Evolutionary conservation across 345 rosid species (phyloP).

Genomic region (Dovyalis caffra): DNA sequence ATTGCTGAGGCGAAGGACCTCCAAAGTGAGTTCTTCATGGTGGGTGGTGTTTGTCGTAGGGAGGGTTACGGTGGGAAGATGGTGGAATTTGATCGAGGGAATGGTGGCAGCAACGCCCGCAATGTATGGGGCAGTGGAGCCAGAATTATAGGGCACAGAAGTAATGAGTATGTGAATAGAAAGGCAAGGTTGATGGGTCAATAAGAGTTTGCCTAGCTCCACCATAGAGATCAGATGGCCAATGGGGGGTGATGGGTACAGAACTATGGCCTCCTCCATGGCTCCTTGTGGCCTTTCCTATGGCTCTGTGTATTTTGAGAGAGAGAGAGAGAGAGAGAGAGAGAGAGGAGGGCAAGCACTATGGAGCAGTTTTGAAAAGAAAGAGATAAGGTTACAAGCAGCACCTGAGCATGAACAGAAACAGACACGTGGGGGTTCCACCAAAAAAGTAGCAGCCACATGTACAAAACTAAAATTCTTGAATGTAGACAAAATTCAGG

Average conservation of each 20-base stretch:
- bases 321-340: no score
- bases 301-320: no score
- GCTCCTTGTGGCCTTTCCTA: not conserved
- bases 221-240: conserved; percentile 72
- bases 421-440: no score
- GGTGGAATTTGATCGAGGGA: conserved; percentile 27
- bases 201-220: conserved; percentile 57
- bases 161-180: conserved; percentile 46
- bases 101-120: conserved; percentile 14
- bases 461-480: not conserved
- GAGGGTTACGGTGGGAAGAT: conserved; percentile 23
- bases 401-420: not conserved
- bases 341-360: no score
- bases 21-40: conserved; percentile 13
- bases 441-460: no score
- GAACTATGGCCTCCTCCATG: conserved; percentile 41
- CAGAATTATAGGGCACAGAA: conserved; percentile 41
- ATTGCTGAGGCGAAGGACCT: conserved; percentile 17
- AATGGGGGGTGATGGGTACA: conserved; percentile 60
- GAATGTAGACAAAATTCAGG: not conserved
- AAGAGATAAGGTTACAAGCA: not conserved
- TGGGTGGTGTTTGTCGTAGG: not conserved
- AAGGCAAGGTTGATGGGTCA: conserved; percentile 49
- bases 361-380: not conserved
- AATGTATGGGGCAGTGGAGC: conserved; percentile 35